Evolutionary conservation across 1,284 basidiomycete genomes (phyloP).

Genomic region (Ustilago crameri): DNA sequence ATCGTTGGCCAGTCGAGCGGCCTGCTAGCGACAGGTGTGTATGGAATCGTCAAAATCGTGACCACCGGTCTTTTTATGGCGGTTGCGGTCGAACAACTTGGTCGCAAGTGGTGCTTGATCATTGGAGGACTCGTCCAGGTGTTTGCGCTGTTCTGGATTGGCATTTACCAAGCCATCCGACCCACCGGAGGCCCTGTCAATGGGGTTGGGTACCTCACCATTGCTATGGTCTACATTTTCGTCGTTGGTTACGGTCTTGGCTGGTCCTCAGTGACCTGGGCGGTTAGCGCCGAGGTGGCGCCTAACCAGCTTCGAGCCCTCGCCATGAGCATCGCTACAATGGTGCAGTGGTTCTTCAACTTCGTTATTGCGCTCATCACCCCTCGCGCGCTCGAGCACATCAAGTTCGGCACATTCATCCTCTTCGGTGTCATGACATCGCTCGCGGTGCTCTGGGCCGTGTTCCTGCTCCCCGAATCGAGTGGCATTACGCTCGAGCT

Average conservation of each 20-base stretch:
- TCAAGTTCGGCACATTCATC: conserved; percentile 63
- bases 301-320: conserved; percentile 66
- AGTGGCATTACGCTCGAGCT: conserved; percentile 61
- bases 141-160: conserved; percentile 44
- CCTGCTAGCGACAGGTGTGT: conserved; percentile 50
- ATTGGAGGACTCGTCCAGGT: conserved; percentile 46
- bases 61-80: conserved; percentile 40
- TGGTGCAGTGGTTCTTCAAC: conserved; percentile 60
- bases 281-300: conserved; percentile 62
- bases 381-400: conserved; percentile 57
- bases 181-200: conserved; percentile 35
- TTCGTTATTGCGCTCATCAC: conserved; percentile 63
- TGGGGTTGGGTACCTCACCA: conserved; percentile 36
- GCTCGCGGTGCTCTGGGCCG: conserved; percentile 58
- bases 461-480: conserved; percentile 62
- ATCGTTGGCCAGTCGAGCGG: conserved; percentile 50
- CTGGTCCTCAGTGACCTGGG: conserved; percentile 50
- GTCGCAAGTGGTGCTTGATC: conserved; percentile 49
- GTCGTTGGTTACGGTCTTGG: conserved; percentile 39
- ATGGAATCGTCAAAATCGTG: conserved; percentile 49
- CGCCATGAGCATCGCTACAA: conserved; percentile 56
- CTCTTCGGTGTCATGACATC: conserved; percentile 57
- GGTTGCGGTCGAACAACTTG: conserved; percentile 49
- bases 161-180: conserved; percentile 45
- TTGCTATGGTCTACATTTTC: conserved; percentile 50